Percentiles rank a stretch among this genome's conserved stretches.
These are phyloP conservation scores for Dichotomopilus funicola DNA, from an alignment of 2,329 filamentous ascomycete genomes.

Conservation along the genomic window DNA sequence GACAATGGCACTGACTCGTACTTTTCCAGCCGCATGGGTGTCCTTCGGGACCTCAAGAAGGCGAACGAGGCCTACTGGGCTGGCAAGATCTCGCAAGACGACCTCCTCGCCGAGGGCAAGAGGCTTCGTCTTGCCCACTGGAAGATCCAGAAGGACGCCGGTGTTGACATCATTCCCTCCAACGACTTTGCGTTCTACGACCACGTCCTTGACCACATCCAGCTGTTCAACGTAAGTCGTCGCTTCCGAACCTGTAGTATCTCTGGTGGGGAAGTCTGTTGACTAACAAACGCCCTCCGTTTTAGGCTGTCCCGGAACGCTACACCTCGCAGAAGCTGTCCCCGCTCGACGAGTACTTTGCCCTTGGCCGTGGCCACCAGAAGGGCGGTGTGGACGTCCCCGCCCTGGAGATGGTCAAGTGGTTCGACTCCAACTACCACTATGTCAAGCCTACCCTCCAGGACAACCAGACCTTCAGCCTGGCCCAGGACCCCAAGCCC, in stretches of 20 bases:
- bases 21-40: conserved; percentile 68
- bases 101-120: conserved; percentile 93
- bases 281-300: conserved; percentile 5
- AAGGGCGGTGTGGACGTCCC: conserved; percentile 91
- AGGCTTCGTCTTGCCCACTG: conserved; percentile 93
- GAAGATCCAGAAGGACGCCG: conserved; percentile 99
- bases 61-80: conserved; percentile 97
- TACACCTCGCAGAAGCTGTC: conserved; percentile 88
- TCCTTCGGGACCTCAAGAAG: conserved; percentile 99
- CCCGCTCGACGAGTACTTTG: conserved; percentile 94
- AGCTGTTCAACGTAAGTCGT: conserved; percentile 81
- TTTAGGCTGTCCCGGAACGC: conserved; percentile 78
- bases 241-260: conserved; percentile 11
- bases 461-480: conserved; percentile 94
- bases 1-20: too few relatives aligned
- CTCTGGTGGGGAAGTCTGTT: neutral
- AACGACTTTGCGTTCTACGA: conserved; percentile 99
- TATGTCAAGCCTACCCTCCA: conserved; percentile 99
- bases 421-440: conserved; percentile 99
- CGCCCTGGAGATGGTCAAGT: conserved; percentile 98
- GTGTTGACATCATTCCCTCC: conserved; percentile 95
- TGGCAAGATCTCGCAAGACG: conserved; percentile 86
- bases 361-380: conserved; percentile 98
- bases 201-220: conserved; percentile 95
- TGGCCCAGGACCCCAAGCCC: conserved; percentile 82